Base-by-base conservation (phyloP, 768 basidiomycete genomes). In the Agrocybe pediades region DNA sequence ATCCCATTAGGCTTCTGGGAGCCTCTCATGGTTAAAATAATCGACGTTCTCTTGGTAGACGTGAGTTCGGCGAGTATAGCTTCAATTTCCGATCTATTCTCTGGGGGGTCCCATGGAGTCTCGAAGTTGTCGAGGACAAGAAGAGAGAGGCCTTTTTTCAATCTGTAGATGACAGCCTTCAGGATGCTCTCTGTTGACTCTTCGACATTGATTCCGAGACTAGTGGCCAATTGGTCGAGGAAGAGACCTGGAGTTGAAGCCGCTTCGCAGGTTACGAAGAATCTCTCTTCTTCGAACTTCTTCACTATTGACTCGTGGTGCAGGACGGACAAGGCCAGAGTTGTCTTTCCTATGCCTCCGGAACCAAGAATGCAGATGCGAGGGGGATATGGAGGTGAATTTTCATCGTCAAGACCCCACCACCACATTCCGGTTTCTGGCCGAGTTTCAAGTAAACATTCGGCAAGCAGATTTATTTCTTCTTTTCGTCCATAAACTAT, bases 301-400 rank as follows among this genome's bases (percentile, higher is more conserved):
- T 50, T 20, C 3, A 25, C 11, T 5, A 73, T 51, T 4, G 27
- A 27, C 9, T 62, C 41, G 11, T 68, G 56, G 43, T 69, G 64
- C 6, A 70, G 30, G 19, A 66, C 57, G 11, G 62, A 58, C 6
- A 69, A 55, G 9, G 67, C 66, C n/a, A 70, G 44, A 1, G 71
- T 65, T 0, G 71, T 73, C 49, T 71, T 73, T 0, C 71, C 70
- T 11, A 71, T 68, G 2, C 71, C 69, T 1, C 70, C 71, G 11
- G 66, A 53, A 5, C 71, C 71, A 5, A 73, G 50, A n/a, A 73
- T 66, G 5, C 61, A 65, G 8, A 69, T 26, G 17, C 56, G 58
- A 11, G 62, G 54, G 1, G 58, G 56, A 27, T 36, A 36, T 7
- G 20, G 19, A 43, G 33, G 15, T 15, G 55, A 43, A 2, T 48